Base-by-base conservation (phyloP, 106 monocot genomes). In the Dioscorea alata region DNA sequence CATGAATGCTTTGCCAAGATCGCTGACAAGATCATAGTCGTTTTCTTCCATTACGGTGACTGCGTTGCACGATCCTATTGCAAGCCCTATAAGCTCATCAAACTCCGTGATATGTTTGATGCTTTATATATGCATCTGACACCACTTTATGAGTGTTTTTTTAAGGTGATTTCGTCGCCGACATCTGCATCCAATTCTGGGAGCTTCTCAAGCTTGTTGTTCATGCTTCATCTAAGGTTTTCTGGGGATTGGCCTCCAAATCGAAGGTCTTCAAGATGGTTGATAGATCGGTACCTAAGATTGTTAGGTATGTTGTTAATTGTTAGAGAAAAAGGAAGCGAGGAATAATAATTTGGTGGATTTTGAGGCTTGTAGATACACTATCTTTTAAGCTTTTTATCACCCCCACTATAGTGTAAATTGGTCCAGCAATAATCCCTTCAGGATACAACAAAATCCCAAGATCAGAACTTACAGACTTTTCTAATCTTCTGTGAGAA, bases 41-140 rank as follows among this genome's bases (percentile, higher is more conserved):
- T 82, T 19, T 86, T 86, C 81, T 78, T 86, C 72, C 74, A 78
- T 32, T 86, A 82, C 72, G 85, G 78, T 24, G 85, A 86, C 60
- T 81, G 85, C 58, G 85, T 86, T 19, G 75, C 82, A 42, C 71
- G 72, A n/a, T 72, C 72, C 65, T 72, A 81, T 12, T 57, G 64
- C 33, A 75, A 81, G 53, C 85, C 85, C 22, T 78, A 82, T n/a
- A 74, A 82, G 75, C 82, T 86, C 18, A 82, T 86, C 75, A 78
- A 75, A 61, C 78, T 86, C 49, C 82, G 82, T 69, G 86, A 86
- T 52, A 82, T 86, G 86, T 75, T 65, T 31, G 70, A 53, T 50
- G 59, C 82, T 17, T 32, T 82, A 19, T 59, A 68, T 33, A n/a
- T 18, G 70, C 4, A 54, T 82, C 6, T 50, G 73, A 23, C 57